Percentiles rank a stretch among this genome's conserved stretches.
phyloP scores from a whole-genome alignment of 805 yeast species.

The Candida nanaspora region DNA sequence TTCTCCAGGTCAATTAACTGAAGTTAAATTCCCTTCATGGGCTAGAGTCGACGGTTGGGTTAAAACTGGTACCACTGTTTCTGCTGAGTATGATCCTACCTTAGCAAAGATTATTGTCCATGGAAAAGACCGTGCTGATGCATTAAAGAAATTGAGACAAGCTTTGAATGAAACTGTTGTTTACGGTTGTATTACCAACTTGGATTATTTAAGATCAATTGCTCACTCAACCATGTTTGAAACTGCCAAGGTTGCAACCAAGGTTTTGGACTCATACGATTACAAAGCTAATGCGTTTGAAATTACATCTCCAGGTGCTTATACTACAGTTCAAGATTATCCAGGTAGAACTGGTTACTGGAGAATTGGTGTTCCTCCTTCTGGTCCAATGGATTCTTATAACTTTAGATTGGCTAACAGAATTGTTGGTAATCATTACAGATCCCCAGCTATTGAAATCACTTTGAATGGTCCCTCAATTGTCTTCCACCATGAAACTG shows the following conservation, averaged over 20 bases:
- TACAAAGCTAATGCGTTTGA: slow-evolving; percentile 84
- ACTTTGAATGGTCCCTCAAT: slow-evolving; percentile 85
- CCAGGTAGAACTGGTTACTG: slow-evolving; percentile 85
- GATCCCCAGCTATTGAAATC: slow-evolving; percentile 85
- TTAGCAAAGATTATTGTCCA: slow-evolving; percentile 94
- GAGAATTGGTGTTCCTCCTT: slow-evolving; percentile 96
- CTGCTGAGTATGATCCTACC: slow-evolving; percentile 95
- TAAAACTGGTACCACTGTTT: slow-evolving; percentile 73
- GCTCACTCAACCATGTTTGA: slow-evolving; percentile 81
- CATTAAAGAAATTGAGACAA: slow-evolving; percentile 63
- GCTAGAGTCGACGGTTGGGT: slow-evolving; percentile 97
- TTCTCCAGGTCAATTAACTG: slow-evolving; percentile 89
- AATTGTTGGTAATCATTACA: slow-evolving; percentile 77
- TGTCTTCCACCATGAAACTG: slow-evolving; percentile 72
- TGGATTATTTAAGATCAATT: slow-evolving; percentile 82
- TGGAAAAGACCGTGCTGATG: slow-evolving; percentile 83
- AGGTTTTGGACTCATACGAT: slow-evolving; percentile 73
- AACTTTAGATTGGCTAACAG: slow-evolving; percentile 86
- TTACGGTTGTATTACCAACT: slow-evolving; percentile 82
- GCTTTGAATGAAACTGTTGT: slow-evolving; percentile 85
- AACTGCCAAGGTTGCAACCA: slow-evolving; percentile 78
- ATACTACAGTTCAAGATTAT: slow-evolving; percentile 93
- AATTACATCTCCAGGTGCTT: slow-evolving; percentile 82
- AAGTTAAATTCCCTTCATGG: slow-evolving; percentile 79
- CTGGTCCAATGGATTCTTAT: slow-evolving; percentile 96